Evolutionary conservation across 1,284 basidiomycete species (phyloP).

Genomic region (Moesziomyces antarcticus): DNA sequence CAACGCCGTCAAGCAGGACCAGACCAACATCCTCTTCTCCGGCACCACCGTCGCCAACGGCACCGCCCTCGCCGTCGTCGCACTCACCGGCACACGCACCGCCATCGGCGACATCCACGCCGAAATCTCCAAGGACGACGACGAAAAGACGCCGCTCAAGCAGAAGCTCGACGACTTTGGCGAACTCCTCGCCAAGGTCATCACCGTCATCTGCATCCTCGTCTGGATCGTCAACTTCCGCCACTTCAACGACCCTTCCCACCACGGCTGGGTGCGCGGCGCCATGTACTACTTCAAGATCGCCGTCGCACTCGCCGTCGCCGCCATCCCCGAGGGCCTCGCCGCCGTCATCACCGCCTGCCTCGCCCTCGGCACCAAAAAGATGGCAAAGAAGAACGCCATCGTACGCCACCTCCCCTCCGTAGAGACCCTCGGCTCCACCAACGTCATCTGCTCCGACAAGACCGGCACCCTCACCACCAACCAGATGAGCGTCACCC

Average conservation of each 20-base stretch:
- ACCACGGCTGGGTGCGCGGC: constrained; percentile 64
- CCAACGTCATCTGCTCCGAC: constrained; percentile 68
- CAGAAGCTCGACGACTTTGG: constrained; percentile 68
- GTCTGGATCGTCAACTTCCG: constrained; percentile 67
- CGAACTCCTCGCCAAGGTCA: constrained; percentile 65
- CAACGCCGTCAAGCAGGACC: constrained; percentile 66
- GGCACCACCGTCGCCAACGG: constrained; percentile 65
- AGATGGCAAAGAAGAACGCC: constrained; percentile 67
- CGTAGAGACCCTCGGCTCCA: constrained; percentile 66
- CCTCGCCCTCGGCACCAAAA: constrained; percentile 66
- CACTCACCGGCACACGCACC: constrained; percentile 59
- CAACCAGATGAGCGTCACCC: constrained; percentile 67
- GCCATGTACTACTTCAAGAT: constrained; percentile 68
- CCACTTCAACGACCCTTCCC: constrained; percentile 65
- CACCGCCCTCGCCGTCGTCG: constrained; percentile 59
- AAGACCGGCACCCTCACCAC: constrained; percentile 68
- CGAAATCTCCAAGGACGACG: constrained; percentile 62
- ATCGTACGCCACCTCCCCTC: constrained; percentile 66
- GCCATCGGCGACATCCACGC: constrained; percentile 66
- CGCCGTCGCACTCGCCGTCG: constrained; percentile 67
- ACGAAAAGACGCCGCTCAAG: constrained; percentile 66
- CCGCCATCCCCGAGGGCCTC: constrained; percentile 66
- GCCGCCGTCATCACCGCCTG: constrained; percentile 67
- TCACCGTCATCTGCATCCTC: constrained; percentile 66
- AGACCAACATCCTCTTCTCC: constrained; percentile 66